phyloP scores from a whole-genome alignment of 2,329 filamentous ascomycete species.

The Pseudocercospora vitis region DNA sequence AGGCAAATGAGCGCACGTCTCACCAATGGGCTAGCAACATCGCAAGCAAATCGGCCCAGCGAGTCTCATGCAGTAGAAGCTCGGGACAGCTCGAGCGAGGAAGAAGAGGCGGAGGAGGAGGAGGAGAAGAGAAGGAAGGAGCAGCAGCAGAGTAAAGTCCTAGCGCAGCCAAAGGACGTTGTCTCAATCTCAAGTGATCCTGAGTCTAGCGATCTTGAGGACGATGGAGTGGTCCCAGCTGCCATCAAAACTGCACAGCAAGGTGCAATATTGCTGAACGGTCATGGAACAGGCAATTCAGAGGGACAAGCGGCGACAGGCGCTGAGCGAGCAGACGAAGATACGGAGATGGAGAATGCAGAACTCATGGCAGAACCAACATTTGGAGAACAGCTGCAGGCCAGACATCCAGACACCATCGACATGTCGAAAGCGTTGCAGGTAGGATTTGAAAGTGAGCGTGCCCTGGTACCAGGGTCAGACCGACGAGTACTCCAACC shows the following conservation, averaged over 20 bases:
- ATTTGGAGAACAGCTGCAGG: conserved; percentile 81
- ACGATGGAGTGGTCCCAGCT: conserved; percentile 27
- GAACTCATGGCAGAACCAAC: conserved; percentile 56
- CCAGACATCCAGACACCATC: conserved; percentile 64
- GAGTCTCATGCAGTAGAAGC: conserved; percentile 58
- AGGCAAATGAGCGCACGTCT: conserved; percentile 48
- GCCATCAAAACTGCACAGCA: conserved; percentile 4
- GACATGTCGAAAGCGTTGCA: conserved; percentile 65
- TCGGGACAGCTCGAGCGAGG: conserved; percentile 32
- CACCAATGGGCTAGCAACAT: conserved; percentile 55
- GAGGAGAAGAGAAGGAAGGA: no score
- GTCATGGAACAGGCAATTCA: conserved; percentile 30
- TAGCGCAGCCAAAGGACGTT: no score
- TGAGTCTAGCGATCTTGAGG: conserved; percentile 36
- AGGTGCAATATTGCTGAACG: conserved; percentile 21
- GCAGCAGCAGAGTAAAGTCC: no score
- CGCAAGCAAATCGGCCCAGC: conserved; percentile 55
- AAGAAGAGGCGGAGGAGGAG: conserved; percentile 38
- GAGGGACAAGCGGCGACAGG: conserved; percentile 32
- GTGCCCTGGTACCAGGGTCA: conserved; percentile 51
- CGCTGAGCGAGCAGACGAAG: conserved; percentile 24
- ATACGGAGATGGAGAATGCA: conserved; percentile 28
- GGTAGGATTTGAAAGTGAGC: conserved; percentile 34
- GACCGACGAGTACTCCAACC: conserved; percentile 11
- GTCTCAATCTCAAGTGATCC: conserved; percentile 52